Percentiles rank a stretch among this genome's conserved stretches.
These are phyloP conservation scores for Cryphonectria parasitica DNA, from an alignment of 2,329 filamentous ascomycete species.

Conservation along the genomic window DNA sequence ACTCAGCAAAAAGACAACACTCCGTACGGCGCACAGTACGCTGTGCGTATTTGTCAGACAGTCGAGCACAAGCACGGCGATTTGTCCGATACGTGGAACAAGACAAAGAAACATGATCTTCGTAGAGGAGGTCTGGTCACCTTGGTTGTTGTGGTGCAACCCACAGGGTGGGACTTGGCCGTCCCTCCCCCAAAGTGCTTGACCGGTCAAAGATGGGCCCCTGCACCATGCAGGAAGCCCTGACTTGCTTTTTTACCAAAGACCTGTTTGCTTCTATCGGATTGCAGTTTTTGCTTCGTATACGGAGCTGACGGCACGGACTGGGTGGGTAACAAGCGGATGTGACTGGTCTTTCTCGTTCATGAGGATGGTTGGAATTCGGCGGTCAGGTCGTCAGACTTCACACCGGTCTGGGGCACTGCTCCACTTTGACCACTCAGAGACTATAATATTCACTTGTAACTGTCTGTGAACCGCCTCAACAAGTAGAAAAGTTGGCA, in stretches of 20 bases:
- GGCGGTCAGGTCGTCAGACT: constrained; percentile 8
- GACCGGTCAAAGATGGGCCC: constrained; percentile 12
- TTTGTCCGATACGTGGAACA: not conserved
- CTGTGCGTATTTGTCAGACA: not conserved
- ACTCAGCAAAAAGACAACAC: constrained; percentile 8
- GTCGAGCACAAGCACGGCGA: not conserved
- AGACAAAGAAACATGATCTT: not conserved
- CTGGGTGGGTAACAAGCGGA: constrained; percentile 4
- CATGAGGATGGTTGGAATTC: not conserved
- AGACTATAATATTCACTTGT: not conserved
- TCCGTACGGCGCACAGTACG: constrained; percentile 26
- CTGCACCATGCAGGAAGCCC: constrained; percentile 4
- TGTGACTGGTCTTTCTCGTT: not conserved
- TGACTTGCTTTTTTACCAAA: not conserved
- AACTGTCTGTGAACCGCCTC: not conserved
- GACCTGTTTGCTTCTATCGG: not conserved
- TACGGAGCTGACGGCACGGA: not conserved
- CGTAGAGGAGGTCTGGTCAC: not conserved
- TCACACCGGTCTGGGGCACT: constrained; percentile 16
- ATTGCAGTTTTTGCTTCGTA: constrained; percentile 6
- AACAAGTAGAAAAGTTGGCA: not conserved
- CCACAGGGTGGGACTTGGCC: not conserved
- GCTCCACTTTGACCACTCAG: constrained; percentile 2
- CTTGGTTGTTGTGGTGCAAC: not conserved
- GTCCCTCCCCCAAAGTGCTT: not conserved